Conservation (phyloP, 495 filamentous ascomycete species). For the Penicillium canescens region DNA sequence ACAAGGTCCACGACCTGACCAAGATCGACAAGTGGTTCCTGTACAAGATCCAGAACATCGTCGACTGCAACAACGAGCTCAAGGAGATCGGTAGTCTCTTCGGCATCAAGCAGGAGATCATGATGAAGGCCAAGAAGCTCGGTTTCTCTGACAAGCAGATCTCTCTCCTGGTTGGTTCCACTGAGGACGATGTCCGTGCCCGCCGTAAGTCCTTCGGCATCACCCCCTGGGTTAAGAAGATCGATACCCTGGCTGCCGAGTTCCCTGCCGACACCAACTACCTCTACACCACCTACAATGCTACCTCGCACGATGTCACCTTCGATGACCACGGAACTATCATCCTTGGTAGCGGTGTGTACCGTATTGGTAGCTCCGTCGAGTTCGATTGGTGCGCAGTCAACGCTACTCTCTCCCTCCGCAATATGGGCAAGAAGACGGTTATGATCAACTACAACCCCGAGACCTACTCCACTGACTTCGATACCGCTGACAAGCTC, state of each 20-base stretch:
- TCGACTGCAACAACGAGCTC: conserved; percentile 82
- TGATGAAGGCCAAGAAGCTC: conserved; percentile 91
- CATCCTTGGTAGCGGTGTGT: conserved; percentile 91
- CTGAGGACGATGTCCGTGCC: conserved; percentile 88
- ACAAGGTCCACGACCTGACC: conserved; percentile 85
- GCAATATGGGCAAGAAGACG: conserved; percentile 92
- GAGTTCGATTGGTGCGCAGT: conserved; percentile 99
- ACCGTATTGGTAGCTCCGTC: conserved; percentile 95
- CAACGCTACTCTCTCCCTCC: conserved; percentile 83
- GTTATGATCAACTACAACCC: conserved; percentile 98
- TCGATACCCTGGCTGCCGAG: conserved; percentile 94
- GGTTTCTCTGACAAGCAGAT: conserved; percentile 98
- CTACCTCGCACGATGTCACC: conserved; percentile 88
- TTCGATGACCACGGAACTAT: conserved; percentile 93
- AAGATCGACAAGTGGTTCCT: conserved; percentile 99
- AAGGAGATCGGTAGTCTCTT: conserved; percentile 85
- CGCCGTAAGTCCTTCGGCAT: conserved; percentile 84
- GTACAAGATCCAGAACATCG: conserved; percentile 95
- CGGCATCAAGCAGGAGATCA: conserved; percentile 80
- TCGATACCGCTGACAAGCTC: conserved; percentile 89
- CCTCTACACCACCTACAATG: conserved; percentile 98
- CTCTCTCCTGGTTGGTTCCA: conserved; percentile 76
- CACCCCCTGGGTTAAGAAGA: conserved; percentile 91
- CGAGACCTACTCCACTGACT: conserved; percentile 87
- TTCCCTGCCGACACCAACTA: conserved; percentile 98